Evolutionary conservation across 2,329 filamentous ascomycete genomes (phyloP), one percentile per base, ranked within the genome.

Genomic region (Graphilbum sp.): DNA sequence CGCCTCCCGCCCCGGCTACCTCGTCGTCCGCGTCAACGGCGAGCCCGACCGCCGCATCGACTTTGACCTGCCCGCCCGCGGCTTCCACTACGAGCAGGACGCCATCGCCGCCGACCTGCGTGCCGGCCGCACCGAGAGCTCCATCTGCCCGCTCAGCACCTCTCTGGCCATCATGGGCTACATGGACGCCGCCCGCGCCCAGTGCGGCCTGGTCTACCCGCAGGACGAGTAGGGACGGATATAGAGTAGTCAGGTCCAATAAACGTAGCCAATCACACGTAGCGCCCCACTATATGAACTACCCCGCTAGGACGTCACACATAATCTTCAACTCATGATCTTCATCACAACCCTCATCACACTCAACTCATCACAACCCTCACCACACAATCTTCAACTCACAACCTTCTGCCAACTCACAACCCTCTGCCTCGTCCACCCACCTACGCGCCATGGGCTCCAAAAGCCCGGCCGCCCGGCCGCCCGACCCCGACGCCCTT

Each of bases 81-180:
- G 57, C 0, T 66, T 62, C 40, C 59, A 53, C 49, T 66, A 49
- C 48, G 64, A 69, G 44, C 60, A 59, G 5, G 61, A 64, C 41
- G 54, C 56, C 0, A 56, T 60, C 5, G 62, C 62, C 0, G 35
- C 54, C 7, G 59, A 63, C 41, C 51, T 65, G 24, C 49, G 50
- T 3, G 52, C 54, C 5, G 57, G 57, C 0, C 54, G 46, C 35
- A 51, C 48, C 7, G 51, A 66, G 43, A 64, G 54, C 38, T 47
- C 47, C 1, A 50, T 57, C 4, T 61, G 66, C 55, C 60, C 63
- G 0, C 62, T 57, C 57, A 47, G 51, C 0, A 62, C 66, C 49
- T 66, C 63, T 0, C 40, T 67, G 11, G 51, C 57, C 0, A 53
- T 66, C 0, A 52, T 68, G 54, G 55, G 57, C 38, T 54, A 64